These are phyloP conservation scores for Aspergillus felis DNA, from an alignment of 2,329 filamentous ascomycete genomes.

Conservation along the genomic window DNA sequence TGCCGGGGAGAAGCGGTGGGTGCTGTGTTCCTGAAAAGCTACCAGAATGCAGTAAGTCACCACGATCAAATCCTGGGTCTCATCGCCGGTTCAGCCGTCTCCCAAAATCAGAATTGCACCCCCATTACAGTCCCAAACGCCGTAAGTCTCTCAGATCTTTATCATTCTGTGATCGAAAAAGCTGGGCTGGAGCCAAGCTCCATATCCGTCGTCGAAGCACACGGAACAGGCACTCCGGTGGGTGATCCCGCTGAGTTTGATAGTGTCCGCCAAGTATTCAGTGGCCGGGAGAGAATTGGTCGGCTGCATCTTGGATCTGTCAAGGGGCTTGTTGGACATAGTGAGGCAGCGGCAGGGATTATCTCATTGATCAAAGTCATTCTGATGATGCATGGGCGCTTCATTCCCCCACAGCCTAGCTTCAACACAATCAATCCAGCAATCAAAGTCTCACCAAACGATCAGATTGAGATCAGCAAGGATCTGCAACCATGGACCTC, in stretches of 20 bases:
- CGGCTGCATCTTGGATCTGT: constrained; percentile 25
- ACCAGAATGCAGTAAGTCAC: constrained; percentile 42
- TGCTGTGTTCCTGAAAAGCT: constrained; percentile 46
- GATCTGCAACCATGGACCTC: constrained; percentile 11
- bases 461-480: constrained; percentile 12
- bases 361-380: constrained; percentile 25
- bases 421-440: constrained; percentile 19
- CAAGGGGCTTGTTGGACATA: constrained; percentile 33
- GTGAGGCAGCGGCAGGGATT: constrained; percentile 30
- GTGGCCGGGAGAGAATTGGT: constrained; percentile 4
- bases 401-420: constrained; percentile 24
- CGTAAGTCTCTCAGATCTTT: constrained; percentile 26
- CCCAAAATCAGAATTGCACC: constrained; percentile 31
- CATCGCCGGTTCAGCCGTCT: constrained; percentile 26
- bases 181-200: constrained; percentile 18
- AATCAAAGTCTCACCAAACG: constrained; percentile 7
- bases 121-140: constrained; percentile 16
- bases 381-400: constrained; percentile 23
- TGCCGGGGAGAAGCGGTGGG: constrained; percentile 48
- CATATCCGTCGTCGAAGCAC: constrained; percentile 31
- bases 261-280: constrained; percentile 18
- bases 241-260: constrained; percentile 29
- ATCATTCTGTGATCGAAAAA: constrained; percentile 18
- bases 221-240: constrained; percentile 29
- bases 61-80: constrained; percentile 44